Evolutionary conservation across 78 protist species (phyloP), one percentile per base, ranked within the genome.

Genomic region (Goniomonas avonlea): DNA sequence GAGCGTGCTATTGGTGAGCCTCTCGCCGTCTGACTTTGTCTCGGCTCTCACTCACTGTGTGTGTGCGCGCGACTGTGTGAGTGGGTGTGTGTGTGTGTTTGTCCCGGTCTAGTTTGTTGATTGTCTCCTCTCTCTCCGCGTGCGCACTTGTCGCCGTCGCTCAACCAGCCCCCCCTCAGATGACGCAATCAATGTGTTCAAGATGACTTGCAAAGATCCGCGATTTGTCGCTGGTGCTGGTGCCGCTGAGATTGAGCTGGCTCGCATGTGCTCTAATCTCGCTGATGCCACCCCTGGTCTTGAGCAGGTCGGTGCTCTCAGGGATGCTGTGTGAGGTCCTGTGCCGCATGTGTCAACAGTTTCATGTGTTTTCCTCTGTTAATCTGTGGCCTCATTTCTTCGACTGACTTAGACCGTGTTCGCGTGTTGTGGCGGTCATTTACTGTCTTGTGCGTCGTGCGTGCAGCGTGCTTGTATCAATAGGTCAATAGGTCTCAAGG

Each of bases 161-260:
- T 27, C 65, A 58, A 7, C 31, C 39, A 15, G 56, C 23, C 17
- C 50, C 31, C 21, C 41, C 39, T 5, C 59, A 75, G 93, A 92
- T 50, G 95, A 94, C 82, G 99, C 94, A 48, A 93, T 97, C 74
- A 93, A 92, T 79, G 88, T 78, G 18, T 86, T 74, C 90, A 91
- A 93, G 90, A 84, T 91, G 32, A 58, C 83, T 60, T 73, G 83
- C n/a, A 73, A 73, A 81, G 97, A 96, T 82, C 85, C 82, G 39
- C 75, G 95, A 25, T 83, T 94, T 55, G 73, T 96, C 13, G 88
- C 98, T 25, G 99, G 99, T 55, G 99, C 95, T 35, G 99, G 98
- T 59, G 99, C 98, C 21, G 37, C 77, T 23, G 99, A 98, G 70
- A 82, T 93, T 31, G 96, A 80, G 84, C 83, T 91, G 5, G 88